These are phyloP conservation scores for Calonectria leucothoes DNA, from an alignment of 2,329 filamentous ascomycete species.

Conservation along the genomic window DNA sequence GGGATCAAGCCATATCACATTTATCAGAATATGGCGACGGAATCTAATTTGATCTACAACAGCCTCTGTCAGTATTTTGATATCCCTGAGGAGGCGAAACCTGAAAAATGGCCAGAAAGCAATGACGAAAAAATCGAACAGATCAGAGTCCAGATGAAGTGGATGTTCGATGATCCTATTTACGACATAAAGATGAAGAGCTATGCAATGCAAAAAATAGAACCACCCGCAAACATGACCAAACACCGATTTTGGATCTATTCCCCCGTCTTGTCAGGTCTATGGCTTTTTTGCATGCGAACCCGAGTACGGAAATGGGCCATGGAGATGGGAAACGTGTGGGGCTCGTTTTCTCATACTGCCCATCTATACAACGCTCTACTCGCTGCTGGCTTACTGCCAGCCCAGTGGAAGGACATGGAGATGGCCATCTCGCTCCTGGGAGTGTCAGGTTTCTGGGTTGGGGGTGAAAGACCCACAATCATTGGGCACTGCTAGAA, in stretches of 20 bases:
- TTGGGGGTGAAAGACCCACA: constrained; percentile 48
- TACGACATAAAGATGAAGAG: neutral
- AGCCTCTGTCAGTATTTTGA: too few species aligned
- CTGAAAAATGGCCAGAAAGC: neutral
- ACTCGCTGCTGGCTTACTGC: constrained; percentile 41
- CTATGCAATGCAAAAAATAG: neutral
- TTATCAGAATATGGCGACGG: constrained; percentile 23
- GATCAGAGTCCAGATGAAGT: neutral
- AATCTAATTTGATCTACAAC: neutral
- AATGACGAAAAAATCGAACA: neutral
- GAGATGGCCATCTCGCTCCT: constrained; percentile 47
- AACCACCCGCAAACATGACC: neutral
- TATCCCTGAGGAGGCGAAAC: too few species aligned
- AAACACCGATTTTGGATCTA: constrained; percentile 46
- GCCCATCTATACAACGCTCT: constrained; percentile 57
- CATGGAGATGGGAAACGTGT: constrained; percentile 49
- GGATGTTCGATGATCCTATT: constrained; percentile 6
- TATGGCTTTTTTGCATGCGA: constrained; percentile 52
- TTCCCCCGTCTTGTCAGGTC: constrained; percentile 53
- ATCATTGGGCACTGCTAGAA: constrained; percentile 48
- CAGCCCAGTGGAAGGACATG: constrained; percentile 53
- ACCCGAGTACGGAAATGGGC: constrained; percentile 45
- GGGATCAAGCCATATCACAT: constrained; percentile 26
- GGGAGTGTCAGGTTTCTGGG: constrained; percentile 48
- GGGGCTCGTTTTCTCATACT: constrained; percentile 51